Evolutionary conservation across 164 flowering plant genomes (phyloP).

Genomic region (Annona squamosa): DNA sequence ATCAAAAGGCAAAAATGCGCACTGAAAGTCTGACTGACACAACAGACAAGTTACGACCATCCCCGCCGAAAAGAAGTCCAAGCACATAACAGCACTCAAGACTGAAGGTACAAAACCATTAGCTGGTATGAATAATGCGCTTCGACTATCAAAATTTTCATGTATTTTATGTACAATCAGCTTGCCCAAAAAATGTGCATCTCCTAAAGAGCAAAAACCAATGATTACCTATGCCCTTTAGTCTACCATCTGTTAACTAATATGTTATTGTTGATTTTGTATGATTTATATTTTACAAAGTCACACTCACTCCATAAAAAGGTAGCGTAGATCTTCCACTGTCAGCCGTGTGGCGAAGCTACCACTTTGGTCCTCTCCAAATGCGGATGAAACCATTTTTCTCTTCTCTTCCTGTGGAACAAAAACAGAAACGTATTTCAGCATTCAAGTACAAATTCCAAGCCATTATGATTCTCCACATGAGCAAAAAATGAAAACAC

Average conservation of each 20-base stretch:
- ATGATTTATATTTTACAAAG: neutral
- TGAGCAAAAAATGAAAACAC: no score
- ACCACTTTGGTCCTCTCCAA: conserved; percentile 75
- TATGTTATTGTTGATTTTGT: no score
- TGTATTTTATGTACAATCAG: neutral
- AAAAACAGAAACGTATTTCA: neutral
- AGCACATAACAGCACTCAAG: neutral
- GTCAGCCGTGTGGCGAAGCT: conserved; percentile 61
- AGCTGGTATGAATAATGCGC: neutral
- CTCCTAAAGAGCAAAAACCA: neutral
- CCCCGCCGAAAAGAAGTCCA: no score
- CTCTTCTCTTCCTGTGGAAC: conserved; percentile 79
- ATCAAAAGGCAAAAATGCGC: no score
- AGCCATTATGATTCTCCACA: no score
- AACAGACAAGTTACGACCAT: no score
- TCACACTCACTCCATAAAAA: conserved; percentile 49
- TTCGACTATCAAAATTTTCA: neutral
- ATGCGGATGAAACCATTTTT: conserved; percentile 95
- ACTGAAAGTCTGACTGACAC: no score
- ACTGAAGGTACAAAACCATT: neutral
- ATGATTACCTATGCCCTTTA: neutral
- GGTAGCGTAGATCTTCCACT: conserved; percentile 69
- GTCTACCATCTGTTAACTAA: neutral
- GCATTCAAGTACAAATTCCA: neutral
- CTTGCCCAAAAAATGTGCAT: neutral